Percentiles rank a stretch among this genome's conserved stretches.
phyloP scores from a whole-genome alignment of 2,329 filamentous ascomycete genomes.

The Fusarium pseudonygamai region DNA sequence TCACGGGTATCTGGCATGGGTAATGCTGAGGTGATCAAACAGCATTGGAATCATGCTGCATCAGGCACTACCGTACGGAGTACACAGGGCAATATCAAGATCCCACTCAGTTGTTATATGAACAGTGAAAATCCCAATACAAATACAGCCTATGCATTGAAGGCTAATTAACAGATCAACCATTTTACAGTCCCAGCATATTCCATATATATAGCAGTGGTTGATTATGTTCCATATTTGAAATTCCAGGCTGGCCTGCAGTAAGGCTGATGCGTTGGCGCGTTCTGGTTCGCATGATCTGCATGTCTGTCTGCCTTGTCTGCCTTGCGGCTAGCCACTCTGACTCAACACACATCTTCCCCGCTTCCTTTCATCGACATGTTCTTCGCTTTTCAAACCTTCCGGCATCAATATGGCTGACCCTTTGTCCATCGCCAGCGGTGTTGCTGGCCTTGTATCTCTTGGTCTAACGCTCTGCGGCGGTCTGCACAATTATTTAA shows the following conservation, averaged over 20 bases:
- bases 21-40: too few relatives aligned
- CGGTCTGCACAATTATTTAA: background rate
- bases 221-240: too few relatives aligned
- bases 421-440: background rate
- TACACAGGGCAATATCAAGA: too few relatives aligned
- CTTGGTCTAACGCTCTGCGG: background rate
- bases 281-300: background rate
- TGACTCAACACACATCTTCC: accelerated
- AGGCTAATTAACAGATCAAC: too few relatives aligned
- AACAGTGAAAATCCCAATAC: too few relatives aligned
- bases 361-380: accelerated
- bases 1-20: too few relatives aligned
- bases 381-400: accelerated
- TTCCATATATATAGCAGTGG: too few relatives aligned
- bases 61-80: too few relatives aligned
- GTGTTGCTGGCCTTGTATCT: slow-evolving; percentile 7
- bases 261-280: background rate
- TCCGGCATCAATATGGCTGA: background rate
- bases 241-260: background rate
- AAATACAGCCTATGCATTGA: too few relatives aligned
- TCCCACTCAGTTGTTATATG: background rate
- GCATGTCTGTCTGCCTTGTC: background rate
- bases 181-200: too few relatives aligned
- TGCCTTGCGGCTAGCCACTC: background rate
- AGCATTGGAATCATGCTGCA: too few relatives aligned